phyloP scores from a whole-genome alignment of 768 basidiomycete species.

The Phanerochaete carnosa region DNA sequence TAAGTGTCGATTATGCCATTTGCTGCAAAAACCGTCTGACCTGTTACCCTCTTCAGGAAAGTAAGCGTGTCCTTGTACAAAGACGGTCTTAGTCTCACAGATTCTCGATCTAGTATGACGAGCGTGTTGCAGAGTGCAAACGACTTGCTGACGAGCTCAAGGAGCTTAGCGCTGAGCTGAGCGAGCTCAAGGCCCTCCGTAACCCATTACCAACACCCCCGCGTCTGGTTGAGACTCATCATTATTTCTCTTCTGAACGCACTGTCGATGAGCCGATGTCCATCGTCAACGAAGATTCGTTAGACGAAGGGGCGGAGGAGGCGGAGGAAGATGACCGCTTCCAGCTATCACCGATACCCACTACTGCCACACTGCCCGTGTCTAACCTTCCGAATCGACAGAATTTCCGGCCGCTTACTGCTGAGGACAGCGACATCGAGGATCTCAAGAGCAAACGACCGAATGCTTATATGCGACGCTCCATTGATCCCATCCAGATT shows the following conservation, averaged over 20 bases:
- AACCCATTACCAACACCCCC: slow-evolving; percentile 11
- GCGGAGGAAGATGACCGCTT: slow-evolving; percentile 20
- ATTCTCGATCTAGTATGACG: slow-evolving; percentile 14
- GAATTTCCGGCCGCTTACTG: slow-evolving; percentile 20
- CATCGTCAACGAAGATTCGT: slow-evolving; percentile 14
- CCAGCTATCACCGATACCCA: slow-evolving; percentile 23
- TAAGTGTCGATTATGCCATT: slow-evolving; percentile 17
- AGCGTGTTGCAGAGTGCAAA: slow-evolving; percentile 17
- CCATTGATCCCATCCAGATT: slow-evolving; percentile 24
- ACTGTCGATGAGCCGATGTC: slow-evolving; percentile 16
- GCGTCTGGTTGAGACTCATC: slow-evolving; percentile 12
- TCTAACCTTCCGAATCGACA: slow-evolving; percentile 19
- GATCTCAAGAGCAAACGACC: slow-evolving; percentile 10
- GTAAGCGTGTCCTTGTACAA: slow-evolving; percentile 11
- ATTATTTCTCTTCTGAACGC: slow-evolving; percentile 16
- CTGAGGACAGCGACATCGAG: slow-evolving; percentile 22
- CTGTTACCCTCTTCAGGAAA: slow-evolving; percentile 16
- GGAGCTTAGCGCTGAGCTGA: neutral
- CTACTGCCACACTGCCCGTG: slow-evolving; percentile 19
- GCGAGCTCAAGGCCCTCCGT: slow-evolving; percentile 2
- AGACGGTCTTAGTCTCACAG: neutral
- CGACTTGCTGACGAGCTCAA: slow-evolving; percentile 20
- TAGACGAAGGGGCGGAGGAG: slow-evolving; percentile 12
- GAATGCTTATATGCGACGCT: slow-evolving; percentile 10
- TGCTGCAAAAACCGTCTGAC: slow-evolving; percentile 1